These are phyloP conservation scores for Rhizophagus sp. DNA, from an alignment of 192 early-diverging fungal species.

Conservation along the genomic window DNA sequence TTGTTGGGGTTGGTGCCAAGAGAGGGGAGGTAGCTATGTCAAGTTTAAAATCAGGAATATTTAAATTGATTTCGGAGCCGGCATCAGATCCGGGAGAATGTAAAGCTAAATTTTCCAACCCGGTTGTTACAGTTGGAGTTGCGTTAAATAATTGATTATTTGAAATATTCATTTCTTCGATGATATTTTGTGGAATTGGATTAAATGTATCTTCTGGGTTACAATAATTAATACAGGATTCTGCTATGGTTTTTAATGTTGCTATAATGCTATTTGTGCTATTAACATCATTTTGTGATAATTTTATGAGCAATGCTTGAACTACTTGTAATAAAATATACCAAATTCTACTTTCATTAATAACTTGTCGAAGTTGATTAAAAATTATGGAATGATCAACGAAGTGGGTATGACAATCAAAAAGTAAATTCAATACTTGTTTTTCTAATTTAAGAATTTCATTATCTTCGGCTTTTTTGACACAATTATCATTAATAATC, in stretches of 20 bases:
- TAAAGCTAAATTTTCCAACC: no score
- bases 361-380: not conserved
- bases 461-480: not conserved
- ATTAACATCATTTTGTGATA: not conserved
- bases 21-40: no score
- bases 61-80: no score
- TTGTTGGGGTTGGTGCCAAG: no score
- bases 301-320: not conserved
- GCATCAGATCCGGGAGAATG: no score
- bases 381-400: not conserved
- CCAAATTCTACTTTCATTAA: slow-evolving; percentile 1
- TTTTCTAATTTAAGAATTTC: not conserved
- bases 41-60: no score
- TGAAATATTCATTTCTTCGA: not conserved
- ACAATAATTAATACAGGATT: not conserved
- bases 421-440: not conserved
- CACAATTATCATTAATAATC: not conserved
- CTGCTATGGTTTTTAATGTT: not conserved
- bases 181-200: not conserved
- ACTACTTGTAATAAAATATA: not conserved
- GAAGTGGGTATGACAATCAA: not conserved
- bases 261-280: not conserved
- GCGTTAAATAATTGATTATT: no score
- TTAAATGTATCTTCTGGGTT: not conserved
- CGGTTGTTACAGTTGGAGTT: no score